phyloP scores from a whole-genome alignment of 805 yeast genomes.

The Blastobotrys terrestris region DNA sequence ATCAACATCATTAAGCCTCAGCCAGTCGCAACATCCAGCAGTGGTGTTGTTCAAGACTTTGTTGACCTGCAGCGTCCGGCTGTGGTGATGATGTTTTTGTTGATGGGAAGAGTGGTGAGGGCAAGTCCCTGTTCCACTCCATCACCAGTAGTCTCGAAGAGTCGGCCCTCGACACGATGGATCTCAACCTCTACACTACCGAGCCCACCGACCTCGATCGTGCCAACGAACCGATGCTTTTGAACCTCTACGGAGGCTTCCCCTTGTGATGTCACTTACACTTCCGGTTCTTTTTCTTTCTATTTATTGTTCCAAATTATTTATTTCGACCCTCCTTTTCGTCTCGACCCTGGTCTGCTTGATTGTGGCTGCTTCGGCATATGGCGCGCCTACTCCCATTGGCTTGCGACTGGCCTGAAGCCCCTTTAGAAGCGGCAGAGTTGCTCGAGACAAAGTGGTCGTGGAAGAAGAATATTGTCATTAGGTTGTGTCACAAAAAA shows the following conservation, averaged over 20 bases:
- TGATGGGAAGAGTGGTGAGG: background rate
- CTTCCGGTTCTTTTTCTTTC: background rate
- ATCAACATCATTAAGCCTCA: constrained; percentile 6
- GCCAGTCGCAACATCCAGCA: constrained; percentile 30
- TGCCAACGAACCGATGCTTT: background rate
- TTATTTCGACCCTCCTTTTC: background rate
- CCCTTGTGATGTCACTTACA: background rate
- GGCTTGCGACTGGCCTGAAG: constrained; percentile 5
- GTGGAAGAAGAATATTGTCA: background rate
- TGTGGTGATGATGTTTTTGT: background rate
- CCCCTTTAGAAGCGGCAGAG: background rate
- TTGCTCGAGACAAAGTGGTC: background rate
- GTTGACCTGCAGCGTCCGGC: constrained; percentile 5
- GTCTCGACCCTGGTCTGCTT: background rate
- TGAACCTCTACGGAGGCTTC: background rate
- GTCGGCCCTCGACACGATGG: background rate
- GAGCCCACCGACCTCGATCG: background rate
- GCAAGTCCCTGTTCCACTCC: constrained; percentile 1
- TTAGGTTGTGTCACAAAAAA: background rate
- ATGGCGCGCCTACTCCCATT: constrained; percentile 4
- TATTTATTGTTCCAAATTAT: background rate
- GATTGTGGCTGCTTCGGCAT: constrained; percentile 2
- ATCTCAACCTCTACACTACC: background rate
- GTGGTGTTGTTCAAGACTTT: constrained; percentile 19
- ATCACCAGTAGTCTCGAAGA: background rate